A percentile compares a stretch with the other conserved stretches of the same genome.
phyloP scores from a whole-genome alignment of 2,329 filamentous ascomycete genomes.

The Coniochaeta hoffmannii region DNA sequence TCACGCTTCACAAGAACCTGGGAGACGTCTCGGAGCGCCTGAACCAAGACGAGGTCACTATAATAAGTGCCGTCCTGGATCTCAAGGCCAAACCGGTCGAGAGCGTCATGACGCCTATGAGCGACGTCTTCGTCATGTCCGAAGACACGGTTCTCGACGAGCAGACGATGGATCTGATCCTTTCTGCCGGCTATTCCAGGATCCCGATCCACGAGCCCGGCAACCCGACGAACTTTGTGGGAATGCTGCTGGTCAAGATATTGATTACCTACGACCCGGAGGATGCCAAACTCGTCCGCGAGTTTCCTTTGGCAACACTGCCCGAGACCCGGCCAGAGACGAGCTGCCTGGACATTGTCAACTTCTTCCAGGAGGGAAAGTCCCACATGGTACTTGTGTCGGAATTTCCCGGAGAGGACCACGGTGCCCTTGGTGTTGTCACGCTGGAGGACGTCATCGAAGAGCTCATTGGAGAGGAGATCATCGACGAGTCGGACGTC shows the following conservation, averaged over 20 bases:
- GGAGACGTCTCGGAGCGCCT: slow-evolving; percentile 81
- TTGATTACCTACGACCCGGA: slow-evolving; percentile 98
- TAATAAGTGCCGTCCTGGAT: slow-evolving; percentile 94
- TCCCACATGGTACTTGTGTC: slow-evolving; percentile 98
- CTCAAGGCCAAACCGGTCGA: slow-evolving; percentile 94
- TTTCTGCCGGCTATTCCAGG: slow-evolving; percentile 88
- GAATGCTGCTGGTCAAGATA: slow-evolving; percentile 98
- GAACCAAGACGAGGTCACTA: slow-evolving; percentile 96
- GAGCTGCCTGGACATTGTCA: slow-evolving; percentile 95
- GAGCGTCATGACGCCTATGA: slow-evolving; percentile 97
- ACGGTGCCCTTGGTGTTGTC: slow-evolving; percentile 85
- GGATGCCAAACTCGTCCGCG: slow-evolving; percentile 76
- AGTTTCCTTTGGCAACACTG: slow-evolving; percentile 87
- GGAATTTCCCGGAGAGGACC: slow-evolving; percentile 79
- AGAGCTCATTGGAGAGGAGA: slow-evolving; percentile 98
- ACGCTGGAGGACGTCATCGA: slow-evolving; percentile 98
- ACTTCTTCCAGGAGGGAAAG: slow-evolving; percentile 99
- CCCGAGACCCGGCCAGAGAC: slow-evolving; percentile 94
- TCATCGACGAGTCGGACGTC: slow-evolving; percentile 97
- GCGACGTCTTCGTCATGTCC: slow-evolving; percentile 95
- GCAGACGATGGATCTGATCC: slow-evolving; percentile 85
- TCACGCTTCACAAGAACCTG: slow-evolving; percentile 87
- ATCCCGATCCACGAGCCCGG: slow-evolving; percentile 90
- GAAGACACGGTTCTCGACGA: slow-evolving; percentile 90
- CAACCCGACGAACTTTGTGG: slow-evolving; percentile 81